Evolutionary conservation across 2,329 filamentous ascomycete genomes (phyloP).

Genomic region (Penicillium sp.): DNA sequence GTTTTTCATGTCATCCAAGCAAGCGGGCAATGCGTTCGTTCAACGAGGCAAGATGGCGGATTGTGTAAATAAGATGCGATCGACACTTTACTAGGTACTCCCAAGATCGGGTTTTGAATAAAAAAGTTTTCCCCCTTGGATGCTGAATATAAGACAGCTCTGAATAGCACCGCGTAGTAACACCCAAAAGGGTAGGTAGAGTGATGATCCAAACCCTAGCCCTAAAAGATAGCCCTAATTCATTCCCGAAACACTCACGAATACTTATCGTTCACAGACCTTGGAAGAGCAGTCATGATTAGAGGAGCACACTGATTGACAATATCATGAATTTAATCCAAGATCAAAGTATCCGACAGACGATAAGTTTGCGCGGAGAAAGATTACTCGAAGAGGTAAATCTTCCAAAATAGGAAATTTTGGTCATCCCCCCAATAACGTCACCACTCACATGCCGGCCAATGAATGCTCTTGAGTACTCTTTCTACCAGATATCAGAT

Average conservation of each 20-base stretch:
- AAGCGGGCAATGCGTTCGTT: neutral
- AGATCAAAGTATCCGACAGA: neutral
- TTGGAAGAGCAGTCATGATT: neutral
- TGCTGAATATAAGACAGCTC: too few relatives aligned
- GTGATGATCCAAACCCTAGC: neutral
- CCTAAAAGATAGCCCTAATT: constrained; percentile 8
- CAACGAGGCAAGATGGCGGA: neutral
- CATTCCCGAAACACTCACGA: neutral
- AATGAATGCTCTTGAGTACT: too few relatives aligned
- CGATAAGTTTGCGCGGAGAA: neutral
- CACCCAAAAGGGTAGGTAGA: neutral
- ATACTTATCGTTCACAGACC: neutral
- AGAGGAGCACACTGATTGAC: neutral
- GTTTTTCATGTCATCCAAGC: neutral
- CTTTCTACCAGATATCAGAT: neutral
- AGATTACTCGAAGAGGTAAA: neutral
- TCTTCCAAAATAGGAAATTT: neutral
- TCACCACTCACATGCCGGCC: too few relatives aligned
- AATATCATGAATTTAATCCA: too few relatives aligned
- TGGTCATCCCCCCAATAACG: neutral
- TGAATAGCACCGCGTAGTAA: neutral
- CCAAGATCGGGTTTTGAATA: neutral
- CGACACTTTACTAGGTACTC: too few relatives aligned
- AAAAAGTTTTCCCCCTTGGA: too few relatives aligned
- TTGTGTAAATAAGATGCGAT: too few relatives aligned